These are phyloP conservation scores for Paramecium sonneborni DNA, from an alignment of 73 alveolate species.

Conservation along the genomic window DNA sequence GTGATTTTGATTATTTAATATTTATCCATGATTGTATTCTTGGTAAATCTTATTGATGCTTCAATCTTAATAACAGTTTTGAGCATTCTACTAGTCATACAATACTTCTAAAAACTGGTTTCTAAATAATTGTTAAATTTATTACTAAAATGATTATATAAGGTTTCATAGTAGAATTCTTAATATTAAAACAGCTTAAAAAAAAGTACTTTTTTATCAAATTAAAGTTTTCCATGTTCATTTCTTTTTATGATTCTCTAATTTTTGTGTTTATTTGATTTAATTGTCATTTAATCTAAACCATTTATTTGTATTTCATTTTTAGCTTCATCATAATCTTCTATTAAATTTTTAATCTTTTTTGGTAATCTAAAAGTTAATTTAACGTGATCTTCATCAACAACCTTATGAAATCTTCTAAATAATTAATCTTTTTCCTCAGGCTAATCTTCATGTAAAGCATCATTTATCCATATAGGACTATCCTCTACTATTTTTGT, in stretches of 20 bases:
- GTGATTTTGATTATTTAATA: background rate
- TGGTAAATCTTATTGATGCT: background rate
- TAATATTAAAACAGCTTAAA: background rate
- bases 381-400: background rate
- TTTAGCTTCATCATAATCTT: background rate
- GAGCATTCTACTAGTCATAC: background rate
- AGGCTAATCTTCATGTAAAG: background rate
- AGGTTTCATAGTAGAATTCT: background rate
- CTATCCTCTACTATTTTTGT: background rate
- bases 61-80: background rate
- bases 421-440: background rate
- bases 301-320: background rate
- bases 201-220: background rate
- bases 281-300: background rate
- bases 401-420: background rate
- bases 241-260: background rate
- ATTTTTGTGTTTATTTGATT: background rate
- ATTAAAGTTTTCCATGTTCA: background rate
- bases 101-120: background rate
- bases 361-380: background rate
- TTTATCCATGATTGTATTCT: background rate
- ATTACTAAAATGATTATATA: background rate
- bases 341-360: background rate
- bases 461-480: background rate
- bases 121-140: background rate